Conservation (phyloP, 306 rosid genomes). For the Trifolium fragiferum region DNA sequence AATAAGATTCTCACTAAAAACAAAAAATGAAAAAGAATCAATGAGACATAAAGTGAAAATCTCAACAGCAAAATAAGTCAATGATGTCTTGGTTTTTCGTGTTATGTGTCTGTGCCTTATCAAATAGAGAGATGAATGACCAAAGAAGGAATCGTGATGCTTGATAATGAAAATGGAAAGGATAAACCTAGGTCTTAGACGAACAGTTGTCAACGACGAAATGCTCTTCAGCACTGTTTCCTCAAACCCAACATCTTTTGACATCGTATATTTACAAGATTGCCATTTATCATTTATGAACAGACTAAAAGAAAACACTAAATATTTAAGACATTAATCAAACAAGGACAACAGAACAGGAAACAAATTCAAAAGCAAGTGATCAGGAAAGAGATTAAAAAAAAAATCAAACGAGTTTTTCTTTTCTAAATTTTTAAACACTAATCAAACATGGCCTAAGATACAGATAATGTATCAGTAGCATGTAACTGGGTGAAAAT, state of each 20-base stretch:
- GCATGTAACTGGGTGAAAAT: conserved; percentile 12
- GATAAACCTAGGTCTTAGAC: neutral
- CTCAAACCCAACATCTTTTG: neutral
- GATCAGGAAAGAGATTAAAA: neutral
- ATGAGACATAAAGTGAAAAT: neutral
- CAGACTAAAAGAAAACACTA: neutral
- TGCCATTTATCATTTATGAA: neutral
- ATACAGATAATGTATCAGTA: conserved; percentile 16
- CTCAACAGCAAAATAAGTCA: neutral
- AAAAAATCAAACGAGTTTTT: neutral
- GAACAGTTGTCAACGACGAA: neutral
- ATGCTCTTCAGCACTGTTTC: neutral
- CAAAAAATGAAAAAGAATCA: neutral
- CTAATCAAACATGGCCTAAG: neutral
- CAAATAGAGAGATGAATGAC: neutral
- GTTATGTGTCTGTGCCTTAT: neutral
- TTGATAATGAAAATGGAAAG: neutral
- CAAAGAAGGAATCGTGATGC: neutral
- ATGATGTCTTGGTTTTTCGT: neutral
- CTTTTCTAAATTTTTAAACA: neutral
- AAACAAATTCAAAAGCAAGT: neutral
- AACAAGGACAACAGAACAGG: neutral
- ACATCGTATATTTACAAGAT: neutral
- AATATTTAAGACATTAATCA: neutral
- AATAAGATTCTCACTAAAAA: neutral